Percentiles rank a stretch among this genome's conserved stretches.
phyloP scores from a whole-genome alignment of 306 rosid species.

The Citrullus mucosospermus region DNA sequence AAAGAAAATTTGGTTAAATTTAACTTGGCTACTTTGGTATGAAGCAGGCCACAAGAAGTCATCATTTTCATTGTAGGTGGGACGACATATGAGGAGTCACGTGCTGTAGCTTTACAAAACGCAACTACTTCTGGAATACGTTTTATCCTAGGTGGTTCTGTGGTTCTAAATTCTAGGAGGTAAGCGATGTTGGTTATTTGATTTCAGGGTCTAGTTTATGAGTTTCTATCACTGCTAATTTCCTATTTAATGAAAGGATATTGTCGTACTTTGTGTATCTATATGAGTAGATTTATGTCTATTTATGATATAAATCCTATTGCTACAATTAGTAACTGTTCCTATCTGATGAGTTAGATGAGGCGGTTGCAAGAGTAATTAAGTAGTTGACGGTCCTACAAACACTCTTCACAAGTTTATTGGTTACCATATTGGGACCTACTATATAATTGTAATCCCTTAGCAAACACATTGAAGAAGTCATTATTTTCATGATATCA shows the following conservation, averaged over 20 bases:
- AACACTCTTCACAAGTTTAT: not conserved
- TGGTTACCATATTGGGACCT: not conserved
- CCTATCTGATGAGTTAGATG: not conserved
- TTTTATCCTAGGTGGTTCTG: slow-evolving; percentile 81
- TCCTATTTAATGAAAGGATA: not conserved
- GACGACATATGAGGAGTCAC: slow-evolving; percentile 89
- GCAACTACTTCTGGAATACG: slow-evolving; percentile 66
- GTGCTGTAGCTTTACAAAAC: slow-evolving; percentile 76
- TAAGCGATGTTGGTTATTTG: slow-evolving; percentile 14
- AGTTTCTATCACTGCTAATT: not conserved
- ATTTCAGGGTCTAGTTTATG: not conserved
- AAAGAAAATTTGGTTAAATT: not conserved
- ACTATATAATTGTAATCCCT: not conserved
- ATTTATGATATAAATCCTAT: not conserved
- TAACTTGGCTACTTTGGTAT: not conserved
- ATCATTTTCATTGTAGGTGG: slow-evolving; percentile 90
- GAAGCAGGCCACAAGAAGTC: slow-evolving; percentile 83
- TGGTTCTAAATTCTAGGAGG: slow-evolving; percentile 85
- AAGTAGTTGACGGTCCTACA: not conserved
- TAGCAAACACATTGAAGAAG: not conserved
- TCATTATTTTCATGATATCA: not conserved
- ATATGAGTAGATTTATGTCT: not conserved
- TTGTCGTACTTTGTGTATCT: not conserved
- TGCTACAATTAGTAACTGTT: not conserved
- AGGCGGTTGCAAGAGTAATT: not conserved